phyloP scores from a whole-genome alignment of 768 basidiomycete species.

The Russula foetens region DNA sequence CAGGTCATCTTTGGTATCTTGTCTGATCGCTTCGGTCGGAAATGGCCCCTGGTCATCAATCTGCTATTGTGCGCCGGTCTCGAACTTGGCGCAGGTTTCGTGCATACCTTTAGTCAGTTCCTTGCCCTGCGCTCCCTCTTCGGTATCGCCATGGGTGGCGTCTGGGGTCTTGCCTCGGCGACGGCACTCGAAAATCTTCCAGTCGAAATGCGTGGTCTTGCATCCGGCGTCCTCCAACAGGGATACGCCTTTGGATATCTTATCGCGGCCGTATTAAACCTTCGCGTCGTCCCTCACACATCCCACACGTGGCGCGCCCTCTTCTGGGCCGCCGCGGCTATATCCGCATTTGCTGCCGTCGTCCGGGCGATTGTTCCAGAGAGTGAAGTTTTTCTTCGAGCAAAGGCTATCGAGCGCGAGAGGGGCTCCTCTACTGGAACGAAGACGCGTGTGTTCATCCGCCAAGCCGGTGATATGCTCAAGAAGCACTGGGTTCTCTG shows the following conservation, averaged over 20 bases:
- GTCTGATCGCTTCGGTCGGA: constrained; percentile 84
- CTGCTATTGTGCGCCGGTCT: constrained; percentile 64
- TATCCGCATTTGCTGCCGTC: constrained; percentile 61
- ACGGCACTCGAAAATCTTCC: constrained; percentile 88
- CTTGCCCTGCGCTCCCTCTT: constrained; percentile 80
- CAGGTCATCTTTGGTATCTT: constrained; percentile 68
- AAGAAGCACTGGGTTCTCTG: constrained; percentile 77
- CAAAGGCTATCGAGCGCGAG: constrained; percentile 45
- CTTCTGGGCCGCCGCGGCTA: constrained; percentile 77
- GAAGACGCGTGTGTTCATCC: constrained; percentile 66
- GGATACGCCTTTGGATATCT: constrained; percentile 90
- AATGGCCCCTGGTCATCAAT: constrained; percentile 85
- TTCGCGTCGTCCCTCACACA: constrained; percentile 43
- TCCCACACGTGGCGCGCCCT: constrained; percentile 55
- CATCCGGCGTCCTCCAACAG: constrained; percentile 78
- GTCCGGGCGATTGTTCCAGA: constrained; percentile 70
- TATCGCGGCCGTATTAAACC: constrained; percentile 76
- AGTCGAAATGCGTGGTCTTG: constrained; percentile 79
- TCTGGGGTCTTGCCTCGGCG: constrained; percentile 79
- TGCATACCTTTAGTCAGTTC: constrained; percentile 67
- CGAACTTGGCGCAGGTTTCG: constrained; percentile 76
- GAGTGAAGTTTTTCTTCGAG: constrained; percentile 61
- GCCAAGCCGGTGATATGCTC: constrained; percentile 67
- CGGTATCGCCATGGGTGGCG: constrained; percentile 82
- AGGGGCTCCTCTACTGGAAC: constrained; percentile 30